Percentiles rank a stretch among this genome's conserved stretches.
Conservation (phyloP, 176 grass and related monocot genomes). For the Rhynchospora breviuscula region DNA sequence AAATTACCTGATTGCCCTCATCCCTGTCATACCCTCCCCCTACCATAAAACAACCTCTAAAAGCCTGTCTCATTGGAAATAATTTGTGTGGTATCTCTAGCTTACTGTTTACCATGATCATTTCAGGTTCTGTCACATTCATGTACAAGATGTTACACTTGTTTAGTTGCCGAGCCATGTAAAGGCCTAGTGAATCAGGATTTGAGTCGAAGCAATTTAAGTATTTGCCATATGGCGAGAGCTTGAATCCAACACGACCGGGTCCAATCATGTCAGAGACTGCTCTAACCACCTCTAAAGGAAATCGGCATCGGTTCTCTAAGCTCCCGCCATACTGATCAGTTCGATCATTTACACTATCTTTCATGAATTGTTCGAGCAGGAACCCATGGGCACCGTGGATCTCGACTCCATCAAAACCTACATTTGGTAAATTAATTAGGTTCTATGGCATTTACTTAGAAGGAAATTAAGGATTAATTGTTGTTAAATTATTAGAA, state of each 20-base stretch:
- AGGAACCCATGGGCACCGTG: constrained; percentile 41
- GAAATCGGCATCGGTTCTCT: constrained; percentile 43
- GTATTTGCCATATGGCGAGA: constrained; percentile 40
- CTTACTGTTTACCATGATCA: constrained; percentile 19
- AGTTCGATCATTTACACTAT: constrained; percentile 31
- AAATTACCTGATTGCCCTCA: constrained; percentile 36
- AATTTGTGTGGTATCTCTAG: constrained; percentile 18
- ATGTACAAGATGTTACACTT: constrained; percentile 33
- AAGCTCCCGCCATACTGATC: constrained; percentile 40
- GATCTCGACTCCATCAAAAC: constrained; percentile 66
- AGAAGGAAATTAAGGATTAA: background rate
- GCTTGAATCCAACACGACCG: constrained; percentile 32
- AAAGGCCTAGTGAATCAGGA: constrained; percentile 35
- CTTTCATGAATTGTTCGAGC: constrained; percentile 55
- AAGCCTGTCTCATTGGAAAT: constrained; percentile 33
- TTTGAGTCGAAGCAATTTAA: constrained; percentile 27
- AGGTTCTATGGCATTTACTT: background rate
- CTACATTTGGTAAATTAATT: background rate
- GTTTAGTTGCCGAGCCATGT: constrained; percentile 38
- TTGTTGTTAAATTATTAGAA: background rate
- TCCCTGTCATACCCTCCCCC: constrained; percentile 33
- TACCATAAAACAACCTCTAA: constrained; percentile 32
- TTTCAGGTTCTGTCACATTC: constrained; percentile 40
- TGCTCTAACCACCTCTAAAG: constrained; percentile 30
- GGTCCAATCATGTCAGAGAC: constrained; percentile 26